These are phyloP conservation scores for Candida methanosorbosa DNA, from an alignment of 805 yeast genomes.

Conservation along the genomic window DNA sequence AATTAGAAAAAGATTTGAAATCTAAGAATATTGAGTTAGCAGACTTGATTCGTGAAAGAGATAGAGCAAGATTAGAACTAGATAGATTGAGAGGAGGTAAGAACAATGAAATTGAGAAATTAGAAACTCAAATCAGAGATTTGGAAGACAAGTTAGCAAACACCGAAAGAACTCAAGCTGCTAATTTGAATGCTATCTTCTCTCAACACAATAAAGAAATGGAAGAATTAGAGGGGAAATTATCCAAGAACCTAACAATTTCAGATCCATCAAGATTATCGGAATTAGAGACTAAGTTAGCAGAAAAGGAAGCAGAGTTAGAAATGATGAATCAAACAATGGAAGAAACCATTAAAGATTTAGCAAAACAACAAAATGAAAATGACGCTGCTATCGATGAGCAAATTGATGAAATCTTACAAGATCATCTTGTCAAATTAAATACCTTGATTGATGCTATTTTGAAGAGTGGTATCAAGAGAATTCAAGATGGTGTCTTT, in stretches of 20 bases:
- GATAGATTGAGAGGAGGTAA: slow-evolving; percentile 61
- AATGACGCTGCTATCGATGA: slow-evolving; percentile 47
- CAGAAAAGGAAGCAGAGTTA: slow-evolving; percentile 67
- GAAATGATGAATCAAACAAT: slow-evolving; percentile 73
- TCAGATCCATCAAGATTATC: slow-evolving; percentile 12
- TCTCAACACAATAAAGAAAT: slow-evolving; percentile 58
- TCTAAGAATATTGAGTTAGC: slow-evolving; percentile 83
- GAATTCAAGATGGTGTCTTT: slow-evolving; percentile 63
- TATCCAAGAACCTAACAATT: slow-evolving; percentile 20
- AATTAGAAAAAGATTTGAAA: slow-evolving; percentile 73
- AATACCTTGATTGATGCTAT: slow-evolving; percentile 58
- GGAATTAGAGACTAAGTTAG: slow-evolving; percentile 36
- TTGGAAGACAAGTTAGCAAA: slow-evolving; percentile 49
- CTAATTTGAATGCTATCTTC: slow-evolving; percentile 52
- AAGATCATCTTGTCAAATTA: slow-evolving; percentile 40
- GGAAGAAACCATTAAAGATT: slow-evolving; percentile 58
- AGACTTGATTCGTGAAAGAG: slow-evolving; percentile 82
- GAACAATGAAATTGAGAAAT: slow-evolving; percentile 53
- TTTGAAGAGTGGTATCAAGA: slow-evolving; percentile 55
- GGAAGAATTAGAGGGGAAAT: slow-evolving; percentile 34
- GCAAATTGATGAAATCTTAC: slow-evolving; percentile 45
- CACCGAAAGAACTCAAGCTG: slow-evolving; percentile 52
- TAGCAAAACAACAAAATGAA: slow-evolving; percentile 40
- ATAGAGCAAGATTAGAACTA: slow-evolving; percentile 75
- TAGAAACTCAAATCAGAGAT: slow-evolving; percentile 57